A percentile compares a stretch with the other conserved stretches of the same genome.
Conservation (phyloP, 345 rosid species). For the Rhodamnia argentea region DNA sequence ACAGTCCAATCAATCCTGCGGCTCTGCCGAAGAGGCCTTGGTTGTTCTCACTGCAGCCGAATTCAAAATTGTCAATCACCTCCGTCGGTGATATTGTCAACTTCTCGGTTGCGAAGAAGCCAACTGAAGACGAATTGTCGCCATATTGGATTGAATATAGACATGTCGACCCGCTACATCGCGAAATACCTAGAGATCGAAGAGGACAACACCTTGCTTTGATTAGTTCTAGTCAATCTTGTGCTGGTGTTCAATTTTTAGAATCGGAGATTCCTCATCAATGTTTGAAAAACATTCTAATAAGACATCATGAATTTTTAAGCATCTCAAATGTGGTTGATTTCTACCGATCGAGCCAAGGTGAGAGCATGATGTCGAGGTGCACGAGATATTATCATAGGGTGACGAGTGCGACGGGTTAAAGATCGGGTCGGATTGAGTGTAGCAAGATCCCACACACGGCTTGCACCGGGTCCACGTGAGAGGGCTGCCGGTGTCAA, state of each 20-base stretch:
- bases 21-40: not conserved
- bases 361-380: not conserved
- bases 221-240: not conserved
- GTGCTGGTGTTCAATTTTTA: not conserved
- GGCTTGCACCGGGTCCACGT: conserved; percentile 30
- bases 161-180: conserved; percentile 4
- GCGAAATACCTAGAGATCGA: not conserved
- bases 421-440: conserved; percentile 5
- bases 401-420: conserved; percentile 8
- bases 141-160: not conserved
- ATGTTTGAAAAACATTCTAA: not conserved
- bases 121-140: conserved; percentile 2
- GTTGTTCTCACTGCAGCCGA: conserved; percentile 21
- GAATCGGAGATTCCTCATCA: not conserved
- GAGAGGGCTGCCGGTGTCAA: conserved; percentile 17
- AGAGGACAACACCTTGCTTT: not conserved
- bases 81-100: not conserved
- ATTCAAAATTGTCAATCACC: conserved; percentile 3
- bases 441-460: not conserved
- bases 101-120: conserved; percentile 5
- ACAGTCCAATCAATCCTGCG: conserved; percentile 4
- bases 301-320: no score
- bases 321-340: not conserved
- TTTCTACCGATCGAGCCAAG: not conserved
- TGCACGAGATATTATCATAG: conserved; percentile 1